phyloP scores from a whole-genome alignment of 225 moss, liverwort and hornwort genomes.

The Takakia lepidozioides region DNA sequence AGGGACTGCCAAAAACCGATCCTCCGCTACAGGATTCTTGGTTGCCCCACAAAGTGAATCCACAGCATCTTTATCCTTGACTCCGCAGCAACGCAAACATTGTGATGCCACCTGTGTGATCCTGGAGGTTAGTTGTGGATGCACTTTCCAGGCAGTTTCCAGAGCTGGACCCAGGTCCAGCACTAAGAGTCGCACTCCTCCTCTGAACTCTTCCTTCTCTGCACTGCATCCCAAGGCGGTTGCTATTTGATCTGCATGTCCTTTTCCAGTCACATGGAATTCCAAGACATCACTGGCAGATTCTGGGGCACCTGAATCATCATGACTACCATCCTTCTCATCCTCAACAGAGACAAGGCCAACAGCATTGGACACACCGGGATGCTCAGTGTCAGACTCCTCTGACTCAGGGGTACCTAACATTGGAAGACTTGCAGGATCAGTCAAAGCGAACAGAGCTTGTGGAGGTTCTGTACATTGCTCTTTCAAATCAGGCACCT shows the following conservation, averaged over 20 bases:
- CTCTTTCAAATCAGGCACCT: constrained; percentile 8
- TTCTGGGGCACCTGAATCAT: constrained; percentile 30
- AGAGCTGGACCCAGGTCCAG: constrained; percentile 58
- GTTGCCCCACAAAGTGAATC: too few relatives aligned
- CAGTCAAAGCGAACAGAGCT: constrained; percentile 47
- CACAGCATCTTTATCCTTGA: constrained; percentile 7
- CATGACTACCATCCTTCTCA: constrained; percentile 22
- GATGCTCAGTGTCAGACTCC: constrained; percentile 24
- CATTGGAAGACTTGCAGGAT: constrained; percentile 19
- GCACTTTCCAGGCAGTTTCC: constrained; percentile 61
- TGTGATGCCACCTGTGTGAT: constrained; percentile 44
- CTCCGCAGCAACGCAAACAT: constrained; percentile 54
- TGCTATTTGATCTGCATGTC: too few relatives aligned
- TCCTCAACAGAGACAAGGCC: constrained; percentile 23
- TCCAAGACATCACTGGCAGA: constrained; percentile 14
- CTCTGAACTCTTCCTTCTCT: constrained; percentile 38
- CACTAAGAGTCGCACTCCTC: constrained; percentile 42
- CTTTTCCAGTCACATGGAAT: too few relatives aligned
- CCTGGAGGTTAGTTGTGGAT: constrained; percentile 51
- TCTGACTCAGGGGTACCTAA: constrained; percentile 38
- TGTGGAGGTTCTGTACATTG: constrained; percentile 15
- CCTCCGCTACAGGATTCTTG: too few relatives aligned
- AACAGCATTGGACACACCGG: constrained; percentile 10
- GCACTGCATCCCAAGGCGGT: too few relatives aligned
- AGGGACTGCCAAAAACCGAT: constrained; percentile 9